Percentiles rank a stretch among this genome's conserved stretches.
phyloP scores from a whole-genome alignment of 352 stramenopile genomes.

The Phytopythium sindhum region DNA sequence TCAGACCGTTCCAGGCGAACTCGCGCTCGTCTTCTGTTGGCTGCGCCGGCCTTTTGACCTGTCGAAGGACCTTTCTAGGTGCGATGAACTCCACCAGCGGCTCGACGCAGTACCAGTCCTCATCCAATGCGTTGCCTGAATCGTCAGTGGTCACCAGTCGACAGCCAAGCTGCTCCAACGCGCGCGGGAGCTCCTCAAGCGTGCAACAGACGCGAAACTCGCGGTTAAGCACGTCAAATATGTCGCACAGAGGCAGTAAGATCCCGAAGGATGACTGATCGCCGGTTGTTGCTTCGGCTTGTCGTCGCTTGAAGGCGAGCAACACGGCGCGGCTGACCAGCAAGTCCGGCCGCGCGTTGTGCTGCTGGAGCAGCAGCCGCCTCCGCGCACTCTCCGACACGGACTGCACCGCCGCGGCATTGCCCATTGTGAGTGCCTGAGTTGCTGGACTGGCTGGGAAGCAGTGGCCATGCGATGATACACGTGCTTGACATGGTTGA shows the following conservation, averaged over 20 bases:
- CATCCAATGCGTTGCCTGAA: background rate
- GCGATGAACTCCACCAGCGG: slow-evolving; percentile 22
- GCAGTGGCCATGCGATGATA: too few species aligned
- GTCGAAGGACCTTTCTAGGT: slow-evolving; percentile 19
- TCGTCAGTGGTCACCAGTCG: slow-evolving; percentile 12
- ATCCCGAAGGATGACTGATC: background rate
- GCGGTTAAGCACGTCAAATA: slow-evolving; percentile 26
- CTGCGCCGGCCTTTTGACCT: slow-evolving; percentile 16
- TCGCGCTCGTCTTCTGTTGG: slow-evolving; percentile 4
- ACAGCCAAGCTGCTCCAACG: slow-evolving; percentile 27
- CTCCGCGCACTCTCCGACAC: slow-evolving; percentile 31
- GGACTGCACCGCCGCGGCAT: slow-evolving; percentile 27
- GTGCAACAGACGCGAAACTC: slow-evolving; percentile 27
- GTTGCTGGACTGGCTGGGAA: too few species aligned
- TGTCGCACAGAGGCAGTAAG: slow-evolving; percentile 17
- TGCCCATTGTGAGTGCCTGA: slow-evolving; percentile 24
- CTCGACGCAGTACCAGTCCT: slow-evolving; percentile 23
- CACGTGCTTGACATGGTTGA: background rate
- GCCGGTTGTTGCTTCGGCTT: slow-evolving; percentile 1
- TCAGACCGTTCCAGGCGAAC: slow-evolving; percentile 14
- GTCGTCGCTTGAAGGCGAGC: slow-evolving; percentile 24
- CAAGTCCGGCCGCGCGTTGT: slow-evolving; percentile 22
- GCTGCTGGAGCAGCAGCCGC: slow-evolving; percentile 30
- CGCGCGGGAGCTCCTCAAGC: slow-evolving; percentile 22
- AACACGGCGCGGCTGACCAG: slow-evolving; percentile 25